Conservation (phyloP, 2,329 filamentous ascomycete species). For the Cladosporium sp. region DNA sequence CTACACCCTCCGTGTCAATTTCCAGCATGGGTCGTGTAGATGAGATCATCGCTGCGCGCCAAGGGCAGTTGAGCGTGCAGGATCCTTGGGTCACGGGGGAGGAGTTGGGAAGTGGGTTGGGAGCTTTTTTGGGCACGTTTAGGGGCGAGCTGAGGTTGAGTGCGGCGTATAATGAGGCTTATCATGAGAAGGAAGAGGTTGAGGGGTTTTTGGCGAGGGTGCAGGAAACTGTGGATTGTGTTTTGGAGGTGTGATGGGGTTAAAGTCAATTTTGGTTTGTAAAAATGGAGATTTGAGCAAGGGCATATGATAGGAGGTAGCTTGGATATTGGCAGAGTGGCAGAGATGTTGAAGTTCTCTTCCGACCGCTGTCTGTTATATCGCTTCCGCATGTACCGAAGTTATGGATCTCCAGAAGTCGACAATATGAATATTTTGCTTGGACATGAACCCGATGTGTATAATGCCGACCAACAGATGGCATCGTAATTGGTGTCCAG, state of each 20-base stretch:
- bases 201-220: slow-evolving; percentile 1
- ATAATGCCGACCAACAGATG: too few relatives aligned
- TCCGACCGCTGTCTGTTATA: too few relatives aligned
- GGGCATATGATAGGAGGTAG: neutral
- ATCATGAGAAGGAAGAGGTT: neutral
- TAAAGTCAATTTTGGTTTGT: too few relatives aligned
- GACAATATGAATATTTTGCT: too few relatives aligned
- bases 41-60: neutral
- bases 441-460: too few relatives aligned
- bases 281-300: too few relatives aligned
- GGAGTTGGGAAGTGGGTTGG: slow-evolving; percentile 2
- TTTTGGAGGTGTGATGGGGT: neutral
- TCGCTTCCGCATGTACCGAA: too few relatives aligned
- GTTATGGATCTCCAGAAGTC: too few relatives aligned
- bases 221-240: slow-evolving; percentile 3
- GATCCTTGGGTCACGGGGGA: slow-evolving; percentile 11
- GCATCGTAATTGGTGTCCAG: too few relatives aligned
- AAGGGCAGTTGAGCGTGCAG: neutral
- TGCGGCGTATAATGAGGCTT: slow-evolving; percentile 4
- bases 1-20: slow-evolving; percentile 3
- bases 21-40: slow-evolving; percentile 8
- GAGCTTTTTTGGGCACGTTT: slow-evolving; percentile 7
- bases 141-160: slow-evolving; percentile 5
- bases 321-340: neutral
- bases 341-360: too few relatives aligned